Conservation (phyloP, 2,329 filamentous ascomycete genomes). For the Cladobotryum mycophilum region DNA sequence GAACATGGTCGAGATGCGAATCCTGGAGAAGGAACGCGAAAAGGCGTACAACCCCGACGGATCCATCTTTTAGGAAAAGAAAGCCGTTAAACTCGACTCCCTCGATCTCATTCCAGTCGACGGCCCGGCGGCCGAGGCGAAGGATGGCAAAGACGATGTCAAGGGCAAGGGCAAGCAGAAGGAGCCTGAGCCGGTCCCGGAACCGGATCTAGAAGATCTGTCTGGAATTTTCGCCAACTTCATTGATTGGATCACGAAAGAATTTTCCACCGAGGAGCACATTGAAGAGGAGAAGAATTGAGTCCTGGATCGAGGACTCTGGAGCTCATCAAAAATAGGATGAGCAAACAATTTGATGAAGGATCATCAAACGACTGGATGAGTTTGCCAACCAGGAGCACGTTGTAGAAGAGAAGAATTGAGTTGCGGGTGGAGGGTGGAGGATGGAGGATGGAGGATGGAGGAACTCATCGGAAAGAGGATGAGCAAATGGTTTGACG, state of each 20-base stretch:
- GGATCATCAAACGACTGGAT: no score
- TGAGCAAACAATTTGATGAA: no score
- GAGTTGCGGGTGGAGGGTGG: not conserved
- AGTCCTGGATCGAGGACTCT: no score
- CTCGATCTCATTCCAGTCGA: constrained; percentile 18
- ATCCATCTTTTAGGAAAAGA: constrained; percentile 22
- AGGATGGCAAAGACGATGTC: not conserved
- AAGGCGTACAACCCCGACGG: constrained; percentile 17
- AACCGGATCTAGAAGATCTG: constrained; percentile 4
- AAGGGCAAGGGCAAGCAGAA: not conserved
- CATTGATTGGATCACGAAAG: constrained; percentile 11
- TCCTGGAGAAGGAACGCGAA: constrained; percentile 7
- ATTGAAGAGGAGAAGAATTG: constrained; percentile 8
- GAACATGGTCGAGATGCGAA: constrained; percentile 13
- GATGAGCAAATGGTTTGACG: no score
- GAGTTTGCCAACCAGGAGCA: no score
- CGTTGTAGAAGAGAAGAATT: constrained; percentile 10
- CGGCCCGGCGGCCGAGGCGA: not conserved
- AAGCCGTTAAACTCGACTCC: constrained; percentile 17
- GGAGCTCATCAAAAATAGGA: no score
- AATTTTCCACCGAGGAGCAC: constrained; percentile 6
- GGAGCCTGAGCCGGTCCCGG: not conserved
- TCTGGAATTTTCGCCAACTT: constrained; percentile 3
- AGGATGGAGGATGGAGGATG: no score
- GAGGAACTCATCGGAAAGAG: no score